Base-by-base conservation (phyloP, 108 stramenopile genomes). In the Tribonema minus region DNA sequence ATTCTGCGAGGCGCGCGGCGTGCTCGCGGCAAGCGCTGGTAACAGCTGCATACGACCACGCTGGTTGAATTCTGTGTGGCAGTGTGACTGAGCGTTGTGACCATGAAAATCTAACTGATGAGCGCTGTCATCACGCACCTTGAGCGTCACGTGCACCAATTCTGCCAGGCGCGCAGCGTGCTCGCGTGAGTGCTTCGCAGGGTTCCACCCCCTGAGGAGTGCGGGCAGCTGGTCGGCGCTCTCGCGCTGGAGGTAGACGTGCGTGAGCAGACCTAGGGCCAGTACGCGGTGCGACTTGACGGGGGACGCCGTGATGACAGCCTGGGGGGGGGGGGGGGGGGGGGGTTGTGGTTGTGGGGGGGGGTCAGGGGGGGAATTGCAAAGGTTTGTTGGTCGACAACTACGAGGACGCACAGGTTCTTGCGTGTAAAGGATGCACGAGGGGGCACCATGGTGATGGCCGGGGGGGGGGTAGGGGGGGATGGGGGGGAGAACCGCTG, bases 261-360 rank as follows among this genome's bases (percentile, higher is more conserved):
- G 46, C 15, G 67, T 27, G 32, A 79, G 36, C 5, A 79, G 68
- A 70, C 77, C 77, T 31, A 79, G 59, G 9, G 77, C 77, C 32
- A 79, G 41, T 3, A 68, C 34, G 38, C 66, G 77, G 68, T 79
- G 77, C 40, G 67, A 31, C 67, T 37, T 33, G 64, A 66, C 68
- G 25, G 77, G 59, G 35, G 77, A 79, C 26, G 61, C 67, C 38
- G 65, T 79, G 34, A 79, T 58, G 28, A 70, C 33, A 23, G 37
- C 29, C 77, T 79, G 77, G 37, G 2, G 12, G 30, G n/a, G 31
- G 9, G 20, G 15, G 20, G 20, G 20, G 9, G 46, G n/a, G n/a
- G n/a, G n/a, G n/a, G n/a, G n/a, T n/a, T n/a, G n/a, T n/a, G n/a
- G n/a, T n/a, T n/a, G n/a, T n/a, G n/a, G 77, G 37, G 2, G 12